Evolutionary conservation across 768 basidiomycete genomes (phyloP).

Genomic region (Paxillus involutus): DNA sequence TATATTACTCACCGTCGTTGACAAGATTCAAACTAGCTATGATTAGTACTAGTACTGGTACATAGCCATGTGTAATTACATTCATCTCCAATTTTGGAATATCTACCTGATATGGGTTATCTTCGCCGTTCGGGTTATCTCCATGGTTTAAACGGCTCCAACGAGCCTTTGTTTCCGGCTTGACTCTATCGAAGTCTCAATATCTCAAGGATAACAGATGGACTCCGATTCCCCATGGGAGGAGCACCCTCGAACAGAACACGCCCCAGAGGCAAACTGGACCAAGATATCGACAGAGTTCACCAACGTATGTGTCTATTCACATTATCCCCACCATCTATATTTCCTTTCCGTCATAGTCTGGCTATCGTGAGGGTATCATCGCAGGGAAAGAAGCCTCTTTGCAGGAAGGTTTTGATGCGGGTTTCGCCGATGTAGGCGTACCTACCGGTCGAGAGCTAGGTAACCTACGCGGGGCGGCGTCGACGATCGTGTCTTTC

Average conservation of each 20-base stretch:
- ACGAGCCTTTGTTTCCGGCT: no score
- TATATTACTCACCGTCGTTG: no score
- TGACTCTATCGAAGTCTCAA: background rate
- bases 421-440: conserved; percentile 72
- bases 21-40: no score
- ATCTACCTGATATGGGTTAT: no score
- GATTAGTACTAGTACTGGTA: no score
- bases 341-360: conserved; percentile 42
- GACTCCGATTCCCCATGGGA: conserved; percentile 59
- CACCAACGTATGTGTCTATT: conserved; percentile 56
- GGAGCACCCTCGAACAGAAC: conserved; percentile 37
- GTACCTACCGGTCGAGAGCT: conserved; percentile 75
- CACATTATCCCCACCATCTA: background rate
- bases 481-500: conserved; percentile 61
- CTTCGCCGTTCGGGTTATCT: no score
- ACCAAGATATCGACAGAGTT: conserved; percentile 64
- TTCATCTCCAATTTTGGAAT: no score
- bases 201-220: conserved; percentile 7
- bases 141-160: no score
- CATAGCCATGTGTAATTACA: no score
- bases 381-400: conserved; percentile 86
- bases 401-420: conserved; percentile 89
- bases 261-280: conserved; percentile 60
- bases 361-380: conserved; percentile 96
- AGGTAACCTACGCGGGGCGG: conserved; percentile 73